A percentile compares a stretch with the other conserved stretches of the same genome.
Conservation (phyloP, 1,284 basidiomycete species). For the Serendipita sp. region DNA sequence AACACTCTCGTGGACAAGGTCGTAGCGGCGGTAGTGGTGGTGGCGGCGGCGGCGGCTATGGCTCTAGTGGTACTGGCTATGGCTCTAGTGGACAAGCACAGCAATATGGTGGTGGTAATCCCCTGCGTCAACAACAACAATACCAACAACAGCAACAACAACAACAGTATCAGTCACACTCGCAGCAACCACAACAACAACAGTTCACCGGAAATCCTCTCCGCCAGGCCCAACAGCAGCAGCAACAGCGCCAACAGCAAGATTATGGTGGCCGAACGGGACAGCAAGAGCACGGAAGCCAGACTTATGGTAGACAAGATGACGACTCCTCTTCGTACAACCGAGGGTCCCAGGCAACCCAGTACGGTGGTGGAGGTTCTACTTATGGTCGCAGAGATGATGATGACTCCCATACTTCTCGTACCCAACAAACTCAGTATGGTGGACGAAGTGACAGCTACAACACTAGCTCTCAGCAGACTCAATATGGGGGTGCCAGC, state of each 20-base stretch:
- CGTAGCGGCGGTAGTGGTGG: not conserved
- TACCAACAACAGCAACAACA: not conserved
- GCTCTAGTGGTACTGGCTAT: not conserved
- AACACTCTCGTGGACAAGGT: not conserved
- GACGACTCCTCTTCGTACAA: not conserved
- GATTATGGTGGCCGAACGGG: not conserved
- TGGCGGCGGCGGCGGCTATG: not conserved
- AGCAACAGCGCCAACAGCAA: conserved; percentile 7
- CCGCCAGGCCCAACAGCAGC: not conserved
- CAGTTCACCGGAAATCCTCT: not conserved
- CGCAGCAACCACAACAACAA: conserved; percentile 1
- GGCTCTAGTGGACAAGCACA: not conserved
- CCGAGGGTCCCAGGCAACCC: conserved; percentile 7
- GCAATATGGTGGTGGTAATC: not conserved
- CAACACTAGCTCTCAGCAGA: no score
- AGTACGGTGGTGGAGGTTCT: conserved; percentile 4
- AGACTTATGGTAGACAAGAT: not conserved
- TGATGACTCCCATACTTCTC: not conserved
- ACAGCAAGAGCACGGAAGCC: not conserved
- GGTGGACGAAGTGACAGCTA: not conserved
- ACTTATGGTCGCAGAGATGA: not conserved
- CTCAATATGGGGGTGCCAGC: not conserved
- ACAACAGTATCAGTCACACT: not conserved
- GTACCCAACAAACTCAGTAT: not conserved
- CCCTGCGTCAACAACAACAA: not conserved